Conservation (phyloP, 805 yeast species). For the Candida coquimbonensis region DNA sequence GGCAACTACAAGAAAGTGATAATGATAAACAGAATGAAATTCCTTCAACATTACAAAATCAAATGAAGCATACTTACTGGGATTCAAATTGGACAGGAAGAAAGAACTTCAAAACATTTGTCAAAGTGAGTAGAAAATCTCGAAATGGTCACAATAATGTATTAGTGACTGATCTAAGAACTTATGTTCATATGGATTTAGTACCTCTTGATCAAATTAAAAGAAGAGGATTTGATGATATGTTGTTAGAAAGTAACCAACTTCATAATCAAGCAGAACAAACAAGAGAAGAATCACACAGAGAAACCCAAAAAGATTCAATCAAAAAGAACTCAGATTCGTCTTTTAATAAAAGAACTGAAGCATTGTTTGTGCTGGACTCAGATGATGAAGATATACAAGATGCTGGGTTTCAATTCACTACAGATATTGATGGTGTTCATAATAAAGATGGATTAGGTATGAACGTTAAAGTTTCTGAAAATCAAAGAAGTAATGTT, state of each 20-base stretch:
- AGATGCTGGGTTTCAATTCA: conserved; percentile 13
- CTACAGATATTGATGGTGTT: conserved; percentile 7
- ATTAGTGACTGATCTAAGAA: conserved; percentile 18
- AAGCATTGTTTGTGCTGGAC: conserved; percentile 12
- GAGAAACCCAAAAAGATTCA: not conserved
- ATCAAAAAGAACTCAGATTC: not conserved
- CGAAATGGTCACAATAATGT: conserved; percentile 16
- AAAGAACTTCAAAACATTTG: conserved; percentile 35
- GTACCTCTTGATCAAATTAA: not conserved
- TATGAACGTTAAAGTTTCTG: conserved; percentile 14
- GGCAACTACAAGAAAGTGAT: not conserved
- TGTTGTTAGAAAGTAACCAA: conserved; percentile 3
- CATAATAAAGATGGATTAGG: conserved; percentile 17
- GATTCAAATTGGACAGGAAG: conserved; percentile 24
- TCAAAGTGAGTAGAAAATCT: conserved; percentile 21
- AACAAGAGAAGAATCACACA: not conserved
- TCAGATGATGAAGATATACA: conserved; percentile 12
- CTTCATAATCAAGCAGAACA: not conserved
- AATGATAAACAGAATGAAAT: not conserved
- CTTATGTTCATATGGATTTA: conserved; percentile 4
- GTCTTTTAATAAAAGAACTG: not conserved
- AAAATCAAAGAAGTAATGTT: not conserved
- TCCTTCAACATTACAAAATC: conserved; percentile 5
- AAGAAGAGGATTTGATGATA: conserved; percentile 1
- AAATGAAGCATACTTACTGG: conserved; percentile 4